Base-by-base conservation (phyloP, 257 asterid species). In the Rauvolfia tetraphylla region DNA sequence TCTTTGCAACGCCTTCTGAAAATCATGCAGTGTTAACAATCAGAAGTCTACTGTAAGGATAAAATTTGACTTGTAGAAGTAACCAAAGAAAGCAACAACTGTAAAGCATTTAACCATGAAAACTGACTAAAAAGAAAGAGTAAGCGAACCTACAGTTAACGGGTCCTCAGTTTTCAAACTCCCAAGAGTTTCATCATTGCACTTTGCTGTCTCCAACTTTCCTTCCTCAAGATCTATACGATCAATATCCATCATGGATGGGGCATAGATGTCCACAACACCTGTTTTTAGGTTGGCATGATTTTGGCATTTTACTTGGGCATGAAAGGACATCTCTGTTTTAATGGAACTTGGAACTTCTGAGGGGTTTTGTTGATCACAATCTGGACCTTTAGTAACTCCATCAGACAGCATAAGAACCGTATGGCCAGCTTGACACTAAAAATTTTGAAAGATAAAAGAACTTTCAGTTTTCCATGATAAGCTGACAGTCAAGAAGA, bases 211-310 rank as follows among this genome's bases (percentile, higher is more conserved):
- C 72, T 92, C 94, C 58, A 83, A 75, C 66, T 79, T 88, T 73
- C 97, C 96, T 78, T 92, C 86, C 87, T 92, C 98, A 68, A 89
- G 78, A 77, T 89, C 96, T 25, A 84, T 74, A 68, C 88, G 78
- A 77, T 89, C 96, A 23, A 84, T 74, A 73, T 84, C 88, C 79
- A 85, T 48, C 74, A 80, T 36, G 76, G 83, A 79, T 46, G 89
- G 79, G 42, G 81, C 86, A 76, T 86, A 78, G 68, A 68, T 81
- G 75, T 84, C 86, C 78, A 78, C 73, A 71, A 80, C 80, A 75
- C 84, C 94, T 82, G 80, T 85, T 78, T 84, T 88, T 73, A 81
- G 75, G 68, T 77, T 82, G 82, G 84, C 67, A 31, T 75, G 82
- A 68, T 67, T 84, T 75, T 73, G 90, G 74, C 85, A 80, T 77